Evolutionary conservation across 2,329 filamentous ascomycete species (phyloP), one percentile per base, ranked within the genome.

Genomic region (Talaromyces sp.): DNA sequence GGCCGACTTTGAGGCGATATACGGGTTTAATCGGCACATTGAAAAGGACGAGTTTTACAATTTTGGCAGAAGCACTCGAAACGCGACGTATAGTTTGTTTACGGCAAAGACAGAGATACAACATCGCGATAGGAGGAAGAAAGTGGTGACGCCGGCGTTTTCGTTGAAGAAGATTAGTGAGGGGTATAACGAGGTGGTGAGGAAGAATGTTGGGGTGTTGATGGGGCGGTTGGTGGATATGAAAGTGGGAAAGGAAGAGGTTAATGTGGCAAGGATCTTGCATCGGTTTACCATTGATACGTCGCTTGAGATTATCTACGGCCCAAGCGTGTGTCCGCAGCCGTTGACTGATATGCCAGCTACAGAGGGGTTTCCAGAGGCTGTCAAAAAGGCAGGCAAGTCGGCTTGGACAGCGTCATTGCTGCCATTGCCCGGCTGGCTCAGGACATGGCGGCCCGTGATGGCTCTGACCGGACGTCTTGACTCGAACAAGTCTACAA

Each of bases 21-120:
- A 67, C 42, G 64, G 65, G 4, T 65, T 66, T 25, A 64, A 67
- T 57, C 65, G 65, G 22, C 52, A 55, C 0, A 59, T 67, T 11
- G 65, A 66, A 58, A 67, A 67, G 47, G 61, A 58, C 9, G 59
- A 62, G 15, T 67, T 67, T 55, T 66, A 66, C 36, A 22, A 55
- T 1, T 66, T 67, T 51, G 66, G 63, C 6, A 60, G 61, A 13
- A n/a, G 39, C 17, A 58, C 55, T 13, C 19, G 42, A 19, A 54
- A 62, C 19, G 33, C 58, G 25, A 51, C 7, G 39, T 52, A n/a
- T 42, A 66, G 65, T 55, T 55, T 67, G 32, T 67, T 67, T 39
- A 55, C 62, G 17, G 47, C 64, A 0, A 58, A 63, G 49, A 57
- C 65, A 11, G 61, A 65, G 2, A 42, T 53, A 11, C 28, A 27